phyloP scores from a whole-genome alignment of 345 rosid genomes.

The Capsella bursapastoris region DNA sequence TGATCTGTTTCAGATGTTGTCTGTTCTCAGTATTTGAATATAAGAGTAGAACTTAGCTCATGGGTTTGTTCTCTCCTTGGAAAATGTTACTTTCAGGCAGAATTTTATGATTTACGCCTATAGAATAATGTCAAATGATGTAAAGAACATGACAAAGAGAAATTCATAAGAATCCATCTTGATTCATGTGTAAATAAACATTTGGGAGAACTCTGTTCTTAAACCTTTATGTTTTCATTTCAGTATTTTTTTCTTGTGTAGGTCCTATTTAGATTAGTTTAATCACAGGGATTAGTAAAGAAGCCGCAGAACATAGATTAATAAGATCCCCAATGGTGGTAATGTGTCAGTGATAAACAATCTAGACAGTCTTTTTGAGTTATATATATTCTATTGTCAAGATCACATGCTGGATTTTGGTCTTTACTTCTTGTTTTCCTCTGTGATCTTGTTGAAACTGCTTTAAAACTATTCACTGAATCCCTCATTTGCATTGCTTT shows the following conservation, averaged over 20 bases:
- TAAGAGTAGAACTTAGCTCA: neutral
- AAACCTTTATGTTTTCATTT: neutral
- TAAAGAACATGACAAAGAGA: neutral
- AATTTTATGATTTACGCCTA: neutral
- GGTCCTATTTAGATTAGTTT: slow-evolving; percentile 35
- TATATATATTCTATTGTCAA: slow-evolving; percentile 53
- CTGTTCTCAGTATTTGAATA: neutral
- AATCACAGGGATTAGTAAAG: slow-evolving; percentile 29
- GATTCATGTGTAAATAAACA: slow-evolving; percentile 9
- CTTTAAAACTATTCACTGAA: slow-evolving; percentile 42
- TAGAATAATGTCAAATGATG: neutral
- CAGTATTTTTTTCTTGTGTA: slow-evolving; percentile 11
- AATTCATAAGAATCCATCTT: neutral
- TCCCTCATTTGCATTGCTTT: slow-evolving; percentile 45
- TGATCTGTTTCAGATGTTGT: slow-evolving; percentile 18
- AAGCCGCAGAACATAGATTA: slow-evolving; percentile 25
- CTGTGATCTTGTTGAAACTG: slow-evolving; percentile 28
- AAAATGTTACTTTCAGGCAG: neutral
- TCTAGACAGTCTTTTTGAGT: slow-evolving; percentile 30
- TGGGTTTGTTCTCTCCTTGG: neutral
- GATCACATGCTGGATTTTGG: slow-evolving; percentile 63
- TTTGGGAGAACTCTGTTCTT: slow-evolving; percentile 28
- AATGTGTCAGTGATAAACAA: slow-evolving; percentile 23
- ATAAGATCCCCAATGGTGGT: slow-evolving; percentile 10
- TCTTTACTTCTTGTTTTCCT: slow-evolving; percentile 40